Evolutionary conservation across 192 early-diverging fungal species (phyloP).

Genomic region (Kappamyces sp.): DNA sequence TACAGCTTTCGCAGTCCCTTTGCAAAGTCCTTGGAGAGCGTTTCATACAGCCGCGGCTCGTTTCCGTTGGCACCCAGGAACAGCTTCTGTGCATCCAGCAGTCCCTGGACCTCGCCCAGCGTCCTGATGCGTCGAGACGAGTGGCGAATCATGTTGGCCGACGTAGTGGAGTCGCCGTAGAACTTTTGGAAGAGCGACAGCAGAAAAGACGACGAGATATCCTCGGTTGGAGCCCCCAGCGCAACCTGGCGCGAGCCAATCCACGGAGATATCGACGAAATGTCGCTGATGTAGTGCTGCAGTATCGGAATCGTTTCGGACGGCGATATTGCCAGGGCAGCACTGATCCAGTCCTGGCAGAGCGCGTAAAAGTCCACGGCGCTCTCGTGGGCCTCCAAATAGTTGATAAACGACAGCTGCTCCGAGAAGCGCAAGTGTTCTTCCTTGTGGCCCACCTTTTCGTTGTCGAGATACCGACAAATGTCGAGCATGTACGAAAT

Average conservation of each 20-base stretch:
- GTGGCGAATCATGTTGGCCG: constrained; percentile 33
- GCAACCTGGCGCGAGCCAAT: neutral
- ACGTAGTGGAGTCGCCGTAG: neutral
- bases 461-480: constrained; percentile 67
- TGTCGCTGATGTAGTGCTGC: neutral
- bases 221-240: too few relatives aligned
- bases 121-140: constrained; percentile 34
- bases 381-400: constrained; percentile 26
- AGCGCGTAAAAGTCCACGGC: constrained; percentile 31
- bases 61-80: too few relatives aligned
- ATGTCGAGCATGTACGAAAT: constrained; percentile 75
- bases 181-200: constrained; percentile 4
- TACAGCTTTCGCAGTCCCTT: constrained; percentile 15
- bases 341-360: constrained; percentile 27
- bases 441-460: constrained; percentile 16
- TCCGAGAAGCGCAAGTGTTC: neutral
- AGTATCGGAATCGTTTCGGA: constrained; percentile 7
- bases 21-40: constrained; percentile 7
- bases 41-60: neutral
- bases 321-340: constrained; percentile 9
- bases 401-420: constrained; percentile 25
- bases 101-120: constrained; percentile 43
- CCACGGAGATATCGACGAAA: constrained; percentile 7
- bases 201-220: neutral
- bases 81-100: constrained; percentile 16